Evolutionary conservation across 805 yeast genomes (phyloP).

Genomic region (Candida suzukii): DNA sequence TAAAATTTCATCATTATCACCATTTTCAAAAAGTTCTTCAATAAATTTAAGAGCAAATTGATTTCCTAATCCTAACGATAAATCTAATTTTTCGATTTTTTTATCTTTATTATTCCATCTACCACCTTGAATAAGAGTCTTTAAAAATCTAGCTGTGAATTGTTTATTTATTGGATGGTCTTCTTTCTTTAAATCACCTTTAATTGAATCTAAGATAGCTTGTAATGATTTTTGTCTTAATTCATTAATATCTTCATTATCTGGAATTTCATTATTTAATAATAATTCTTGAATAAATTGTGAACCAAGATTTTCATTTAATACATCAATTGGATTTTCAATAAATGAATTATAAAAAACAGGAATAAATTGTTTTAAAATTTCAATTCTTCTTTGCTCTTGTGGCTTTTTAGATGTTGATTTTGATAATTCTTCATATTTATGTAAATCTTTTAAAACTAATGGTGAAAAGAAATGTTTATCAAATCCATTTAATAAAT

Average conservation of each 20-base stretch:
- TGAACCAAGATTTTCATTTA: constrained; percentile 70
- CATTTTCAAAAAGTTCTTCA: constrained; percentile 37
- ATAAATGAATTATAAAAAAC: constrained; percentile 49
- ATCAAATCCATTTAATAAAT: constrained; percentile 69
- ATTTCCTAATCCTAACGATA: constrained; percentile 40
- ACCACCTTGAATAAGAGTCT: constrained; percentile 77
- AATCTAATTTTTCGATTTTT: constrained; percentile 35
- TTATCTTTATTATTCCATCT: constrained; percentile 67
- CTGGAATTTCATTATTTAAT: constrained; percentile 35
- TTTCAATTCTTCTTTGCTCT: constrained; percentile 65
- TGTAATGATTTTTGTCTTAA: constrained; percentile 41
- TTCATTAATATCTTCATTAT: constrained; percentile 33
- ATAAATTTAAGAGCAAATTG: constrained; percentile 49
- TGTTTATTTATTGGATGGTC: constrained; percentile 65
- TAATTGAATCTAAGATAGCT: constrained; percentile 48
- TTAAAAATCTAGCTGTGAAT: constrained; percentile 65
- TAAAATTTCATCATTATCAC: constrained; percentile 44
- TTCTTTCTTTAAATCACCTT: constrained; percentile 62
- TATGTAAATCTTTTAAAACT: constrained; percentile 49
- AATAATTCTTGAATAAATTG: constrained; percentile 77
- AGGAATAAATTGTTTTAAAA: constrained; percentile 60
- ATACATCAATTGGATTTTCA: constrained; percentile 41
- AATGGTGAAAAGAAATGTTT: constrained; percentile 77
- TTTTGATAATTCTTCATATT: constrained; percentile 53
- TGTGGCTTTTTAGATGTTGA: constrained; percentile 83